A percentile compares a stretch with the other conserved stretches of the same genome.
Conservation (phyloP, 2,329 filamentous ascomycete genomes). For the Colletotrichum horii region DNA sequence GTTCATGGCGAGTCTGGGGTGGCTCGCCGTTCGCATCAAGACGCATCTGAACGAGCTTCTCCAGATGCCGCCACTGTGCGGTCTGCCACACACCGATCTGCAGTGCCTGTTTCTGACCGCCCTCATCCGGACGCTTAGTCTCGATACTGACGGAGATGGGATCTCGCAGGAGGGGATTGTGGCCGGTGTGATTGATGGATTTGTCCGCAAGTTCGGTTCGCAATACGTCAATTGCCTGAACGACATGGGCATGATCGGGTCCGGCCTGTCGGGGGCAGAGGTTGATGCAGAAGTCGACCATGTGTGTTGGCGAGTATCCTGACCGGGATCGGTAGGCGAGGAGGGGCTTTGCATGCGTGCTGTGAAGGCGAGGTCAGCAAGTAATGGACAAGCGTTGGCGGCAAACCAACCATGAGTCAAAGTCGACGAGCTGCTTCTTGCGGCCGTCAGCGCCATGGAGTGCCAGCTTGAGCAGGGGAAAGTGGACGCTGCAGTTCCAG, state of each 20-base stretch:
- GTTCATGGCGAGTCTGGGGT: background rate
- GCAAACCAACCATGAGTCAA: background rate
- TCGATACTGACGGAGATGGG: background rate
- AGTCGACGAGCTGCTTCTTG: background rate
- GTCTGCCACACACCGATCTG: background rate
- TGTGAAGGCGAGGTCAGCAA: background rate
- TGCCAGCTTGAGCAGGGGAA: background rate
- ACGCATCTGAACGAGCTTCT: background rate
- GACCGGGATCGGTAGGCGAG: background rate
- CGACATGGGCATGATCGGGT: background rate
- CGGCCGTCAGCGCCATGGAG: background rate
- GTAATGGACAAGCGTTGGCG: background rate
- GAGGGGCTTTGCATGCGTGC: background rate
- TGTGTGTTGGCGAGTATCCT: background rate
- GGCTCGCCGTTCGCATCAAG: background rate
- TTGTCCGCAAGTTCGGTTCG: background rate
- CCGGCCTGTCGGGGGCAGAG: background rate
- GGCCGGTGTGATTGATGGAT: background rate
- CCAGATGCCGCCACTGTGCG: background rate
- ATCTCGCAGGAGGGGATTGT: background rate
- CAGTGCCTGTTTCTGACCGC: background rate
- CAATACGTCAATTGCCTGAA: background rate
- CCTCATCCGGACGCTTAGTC: background rate
- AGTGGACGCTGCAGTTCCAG: background rate
- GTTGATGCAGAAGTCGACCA: background rate